Evolutionary conservation across 164 flowering plant genomes (phyloP).

Genomic region (Piper longum): DNA sequence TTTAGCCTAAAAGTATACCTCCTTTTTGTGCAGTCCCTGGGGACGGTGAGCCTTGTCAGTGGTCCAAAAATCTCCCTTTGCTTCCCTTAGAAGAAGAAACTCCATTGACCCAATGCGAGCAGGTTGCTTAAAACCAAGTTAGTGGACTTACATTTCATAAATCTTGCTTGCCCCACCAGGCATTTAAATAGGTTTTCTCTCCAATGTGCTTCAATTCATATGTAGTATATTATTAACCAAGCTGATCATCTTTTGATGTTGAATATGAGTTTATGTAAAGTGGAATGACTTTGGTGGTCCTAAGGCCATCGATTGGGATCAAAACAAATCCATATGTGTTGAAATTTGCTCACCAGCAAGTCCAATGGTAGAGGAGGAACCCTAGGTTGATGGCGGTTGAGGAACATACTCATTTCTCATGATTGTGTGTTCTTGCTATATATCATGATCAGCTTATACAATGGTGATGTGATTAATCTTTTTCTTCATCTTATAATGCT

Average conservation of each 20-base stretch:
- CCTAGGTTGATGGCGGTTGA: neutral
- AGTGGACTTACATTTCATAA: neutral
- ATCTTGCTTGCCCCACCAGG: neutral
- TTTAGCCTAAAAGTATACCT: neutral
- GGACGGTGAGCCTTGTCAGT: neutral
- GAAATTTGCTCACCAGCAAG: neutral
- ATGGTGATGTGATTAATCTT: neutral
- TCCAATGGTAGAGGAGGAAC: neutral
- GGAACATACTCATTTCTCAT: neutral
- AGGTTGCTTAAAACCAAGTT: neutral
- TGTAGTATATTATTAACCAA: neutral
- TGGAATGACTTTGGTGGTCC: neutral
- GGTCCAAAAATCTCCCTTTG: neutral
- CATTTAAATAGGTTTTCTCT: too few species aligned
- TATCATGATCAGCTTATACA: neutral
- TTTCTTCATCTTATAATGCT: neutral
- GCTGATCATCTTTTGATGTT: neutral
- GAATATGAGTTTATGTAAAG: too few species aligned
- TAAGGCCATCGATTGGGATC: neutral
- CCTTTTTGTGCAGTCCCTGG: neutral
- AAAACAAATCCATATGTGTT: too few species aligned
- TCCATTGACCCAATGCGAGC: neutral
- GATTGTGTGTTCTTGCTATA: neutral
- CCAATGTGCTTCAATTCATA: neutral
- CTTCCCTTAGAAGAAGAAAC: neutral